Evolutionary conservation across 2,329 filamentous ascomycete genomes (phyloP), one percentile per base, ranked within the genome.

Genomic region (Byssochlamys sp.): DNA sequence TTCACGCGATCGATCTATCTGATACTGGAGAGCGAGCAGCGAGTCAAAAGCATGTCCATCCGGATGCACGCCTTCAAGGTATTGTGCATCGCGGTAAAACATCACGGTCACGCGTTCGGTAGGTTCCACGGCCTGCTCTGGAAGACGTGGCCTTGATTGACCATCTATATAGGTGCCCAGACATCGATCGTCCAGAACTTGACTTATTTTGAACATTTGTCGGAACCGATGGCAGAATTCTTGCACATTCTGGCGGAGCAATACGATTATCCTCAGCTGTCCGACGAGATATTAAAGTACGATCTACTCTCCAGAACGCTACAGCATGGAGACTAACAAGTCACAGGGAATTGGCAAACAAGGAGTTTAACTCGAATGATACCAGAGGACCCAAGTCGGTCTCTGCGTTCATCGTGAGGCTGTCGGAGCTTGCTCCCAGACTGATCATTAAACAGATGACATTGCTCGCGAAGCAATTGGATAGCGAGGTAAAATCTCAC

Each of bases 21-120:
- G 74, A 83, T 99, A 26, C 80, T 99, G 49, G 94, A 99, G 76
- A 96, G 89, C 72, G 94, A 99, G 73, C 87, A 91, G 69, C 84
- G 94, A 60, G 88, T 91, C 62, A 99, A 97, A 78, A 89, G 83
- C 66, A 94, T 86, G 27, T 80, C 88, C 3, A 92, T 97, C 60
- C 85, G 91, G 53, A 97, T 97, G 90, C 91, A 97, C 75, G 89
- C 89, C 58, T 99, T 96, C 80, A 96, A 96, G 73, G 91, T 97
- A 24, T 78, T 99, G 6, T 99, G 94, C 69, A 90, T 97, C 65
- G 91, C 95, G 35, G 86, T 99, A 59, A 99, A 99, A 77, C 91
- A 97, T 69, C 94, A 99, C 70, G 94, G 94, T 1, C 94, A 99
- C 73, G 94, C 88, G 64, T 96, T 96, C 71, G 91, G 90, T 92